Conservation (phyloP, 1,139 yeast genomes). For the Taphrina communis region DNA sequence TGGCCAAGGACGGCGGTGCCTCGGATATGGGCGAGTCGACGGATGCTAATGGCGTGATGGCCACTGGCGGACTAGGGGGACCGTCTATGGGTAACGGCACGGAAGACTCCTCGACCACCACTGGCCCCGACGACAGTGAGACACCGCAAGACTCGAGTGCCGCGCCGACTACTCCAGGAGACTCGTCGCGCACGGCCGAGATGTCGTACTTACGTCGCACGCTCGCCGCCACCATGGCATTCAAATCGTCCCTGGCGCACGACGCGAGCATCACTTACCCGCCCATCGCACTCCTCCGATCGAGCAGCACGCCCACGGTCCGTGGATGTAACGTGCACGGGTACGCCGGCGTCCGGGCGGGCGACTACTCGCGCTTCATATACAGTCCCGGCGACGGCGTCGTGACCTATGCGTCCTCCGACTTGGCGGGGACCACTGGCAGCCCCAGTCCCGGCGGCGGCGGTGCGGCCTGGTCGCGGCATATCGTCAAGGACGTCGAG, state of each 20-base stretch:
- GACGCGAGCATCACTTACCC: conserved; percentile 65
- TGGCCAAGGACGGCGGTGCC: conserved; percentile 48
- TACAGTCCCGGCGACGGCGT: conserved; percentile 96
- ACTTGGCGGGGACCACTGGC: conserved; percentile 61
- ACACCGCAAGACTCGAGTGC: background rate
- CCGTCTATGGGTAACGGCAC: conserved; percentile 19
- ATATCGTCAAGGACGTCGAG: conserved; percentile 67
- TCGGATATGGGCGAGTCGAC: conserved; percentile 23
- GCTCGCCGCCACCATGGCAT: conserved; percentile 64
- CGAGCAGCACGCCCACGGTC: conserved; percentile 81
- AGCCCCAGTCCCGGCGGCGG: too few species aligned
- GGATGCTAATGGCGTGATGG: conserved; percentile 24
- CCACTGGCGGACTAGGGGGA: conserved; percentile 26
- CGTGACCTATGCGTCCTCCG: conserved; percentile 76
- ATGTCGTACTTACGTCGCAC: conserved; percentile 69
- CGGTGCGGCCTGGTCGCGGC: conserved; percentile 62
- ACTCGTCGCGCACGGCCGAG: conserved; percentile 57
- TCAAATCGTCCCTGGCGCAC: conserved; percentile 63
- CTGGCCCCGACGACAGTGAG: background rate
- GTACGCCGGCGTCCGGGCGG: conserved; percentile 67
- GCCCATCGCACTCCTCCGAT: conserved; percentile 80
- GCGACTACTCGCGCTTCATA: conserved; percentile 74
- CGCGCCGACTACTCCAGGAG: background rate
- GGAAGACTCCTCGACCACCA: conserved; percentile 1
- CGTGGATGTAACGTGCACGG: conserved; percentile 73